Base-by-base conservation (phyloP, 169 alveolate species). In the Plasmodium inui region DNA sequence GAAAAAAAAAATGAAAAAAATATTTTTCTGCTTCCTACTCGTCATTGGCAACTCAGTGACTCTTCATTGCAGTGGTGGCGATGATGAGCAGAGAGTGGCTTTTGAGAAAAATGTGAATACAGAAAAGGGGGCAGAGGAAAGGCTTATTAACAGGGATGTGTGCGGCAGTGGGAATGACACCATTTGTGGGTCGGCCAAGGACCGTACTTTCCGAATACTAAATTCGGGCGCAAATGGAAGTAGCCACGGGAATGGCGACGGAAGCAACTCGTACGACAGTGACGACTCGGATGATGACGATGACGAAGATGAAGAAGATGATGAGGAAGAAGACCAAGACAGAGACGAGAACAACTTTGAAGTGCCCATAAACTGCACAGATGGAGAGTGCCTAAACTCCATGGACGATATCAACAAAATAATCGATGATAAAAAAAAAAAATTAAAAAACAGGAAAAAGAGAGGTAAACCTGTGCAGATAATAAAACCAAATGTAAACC, bases 381-480 rank as follows among this genome's bases (percentile, higher is more conserved):
- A 53, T 46, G 95, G 72, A 9, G 82, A 82, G 3, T 92, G 94
- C 32, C 74, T 83, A 2, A 41, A 76, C 41, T 79, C 89, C 4
- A 83, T 84, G 84, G 93, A 92, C 32, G 61, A 83, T 50, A 57
- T 92, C 73, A 81, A 92, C 55, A 82, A 84, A 84, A 82, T 85
- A 44, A 79, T 85, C 44, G 91, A 84, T 76, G 84, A 92, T 28
- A 74, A 92, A 46, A 85, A 84, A 83, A 32, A 83, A 22, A 92
- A 79, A 84, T 72, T 92, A 37, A 55, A 71, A 74, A 67, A 72
- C 17, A 28, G 53, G 30, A 92, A 53, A 41, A 85, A 34, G 30
- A 83, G 82, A 57, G 97, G 97, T 9, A 83, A 92, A 67, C 85
- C 97, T 19, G 85, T 96, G 53, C 97, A 95, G 71, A 94, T 96